These are phyloP conservation scores for Solanum medicagineum DNA, from an alignment of 257 asterid species.

Conservation along the genomic window DNA sequence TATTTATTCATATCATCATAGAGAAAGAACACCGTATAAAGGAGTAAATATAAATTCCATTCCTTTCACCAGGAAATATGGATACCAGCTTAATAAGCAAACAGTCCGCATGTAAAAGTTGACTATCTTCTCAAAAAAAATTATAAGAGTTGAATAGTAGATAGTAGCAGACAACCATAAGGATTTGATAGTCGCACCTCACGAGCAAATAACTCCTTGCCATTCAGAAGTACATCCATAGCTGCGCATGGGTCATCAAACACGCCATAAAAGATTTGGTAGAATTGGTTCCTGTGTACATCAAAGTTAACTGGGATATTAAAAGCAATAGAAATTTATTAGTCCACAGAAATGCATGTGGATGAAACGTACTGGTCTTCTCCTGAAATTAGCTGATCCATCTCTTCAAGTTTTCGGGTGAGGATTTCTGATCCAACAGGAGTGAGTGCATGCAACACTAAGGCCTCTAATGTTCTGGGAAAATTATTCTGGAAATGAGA, in stretches of 20 bases:
- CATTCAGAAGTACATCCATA: slow-evolving; percentile 69
- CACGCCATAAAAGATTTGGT: slow-evolving; percentile 56
- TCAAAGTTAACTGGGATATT: neutral
- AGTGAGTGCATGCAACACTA: slow-evolving; percentile 66
- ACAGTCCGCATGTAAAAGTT: neutral
- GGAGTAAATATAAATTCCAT: neutral
- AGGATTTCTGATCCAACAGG: slow-evolving; percentile 82
- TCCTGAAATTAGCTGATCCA: slow-evolving; percentile 51
- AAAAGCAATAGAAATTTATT: neutral
- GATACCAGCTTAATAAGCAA: neutral
- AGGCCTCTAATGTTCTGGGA: slow-evolving; percentile 91
- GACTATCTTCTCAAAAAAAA: neutral
- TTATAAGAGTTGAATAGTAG: neutral
- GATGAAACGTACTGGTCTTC: slow-evolving; percentile 28
- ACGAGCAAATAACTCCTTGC: slow-evolving; percentile 74
- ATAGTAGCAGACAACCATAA: neutral
- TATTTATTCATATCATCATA: neutral
- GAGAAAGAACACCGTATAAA: neutral
- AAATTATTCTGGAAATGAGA: slow-evolving; percentile 61
- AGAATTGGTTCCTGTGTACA: slow-evolving; percentile 49
- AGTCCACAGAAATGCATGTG: neutral
- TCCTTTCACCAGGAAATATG: neutral
- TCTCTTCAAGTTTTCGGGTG: slow-evolving; percentile 81
- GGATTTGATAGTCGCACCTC: slow-evolving; percentile 36
- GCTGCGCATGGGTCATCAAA: slow-evolving; percentile 58